Conservation (phyloP, 805 yeast genomes). For the Starmera caribaea region DNA sequence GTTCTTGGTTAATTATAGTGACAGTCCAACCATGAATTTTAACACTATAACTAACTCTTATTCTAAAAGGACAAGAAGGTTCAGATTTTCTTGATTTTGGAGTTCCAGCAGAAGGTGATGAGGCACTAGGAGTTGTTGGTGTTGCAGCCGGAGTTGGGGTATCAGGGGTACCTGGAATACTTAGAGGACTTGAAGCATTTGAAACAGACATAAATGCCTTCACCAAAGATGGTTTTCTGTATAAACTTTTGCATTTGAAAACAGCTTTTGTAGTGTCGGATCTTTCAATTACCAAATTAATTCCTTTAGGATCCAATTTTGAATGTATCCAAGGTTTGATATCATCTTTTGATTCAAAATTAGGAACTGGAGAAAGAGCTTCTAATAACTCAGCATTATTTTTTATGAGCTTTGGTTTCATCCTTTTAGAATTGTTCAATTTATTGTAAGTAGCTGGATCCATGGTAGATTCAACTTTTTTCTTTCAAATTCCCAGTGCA, state of each 20-base stretch:
- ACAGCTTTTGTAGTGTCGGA: constrained; percentile 22
- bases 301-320: constrained; percentile 12
- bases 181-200: too few relatives aligned
- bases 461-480: too few relatives aligned
- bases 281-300: constrained; percentile 21
- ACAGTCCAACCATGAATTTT: constrained; percentile 17
- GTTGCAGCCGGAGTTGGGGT: neutral
- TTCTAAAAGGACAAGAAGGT: constrained; percentile 20
- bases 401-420: constrained; percentile 1
- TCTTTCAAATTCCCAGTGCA: too few relatives aligned
- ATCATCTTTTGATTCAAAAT: constrained; percentile 14
- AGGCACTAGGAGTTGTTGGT: neutral
- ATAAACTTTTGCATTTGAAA: constrained; percentile 22
- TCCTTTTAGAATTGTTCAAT: too few relatives aligned
- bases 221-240: constrained; percentile 10
- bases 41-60: constrained; percentile 19
- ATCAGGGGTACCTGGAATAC: constrained; percentile 4
- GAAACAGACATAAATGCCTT: neutral
- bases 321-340: constrained; percentile 19
- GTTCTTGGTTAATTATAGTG: constrained; percentile 17
- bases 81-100: constrained; percentile 8
- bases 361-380: constrained; percentile 17
- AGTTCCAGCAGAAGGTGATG: neutral
- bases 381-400: constrained; percentile 15
- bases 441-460: too few relatives aligned